A percentile compares a stretch with the other conserved stretches of the same genome.
phyloP scores from a whole-genome alignment of 495 filamentous ascomycete species.

The Pyronema domesticum region DNA sequence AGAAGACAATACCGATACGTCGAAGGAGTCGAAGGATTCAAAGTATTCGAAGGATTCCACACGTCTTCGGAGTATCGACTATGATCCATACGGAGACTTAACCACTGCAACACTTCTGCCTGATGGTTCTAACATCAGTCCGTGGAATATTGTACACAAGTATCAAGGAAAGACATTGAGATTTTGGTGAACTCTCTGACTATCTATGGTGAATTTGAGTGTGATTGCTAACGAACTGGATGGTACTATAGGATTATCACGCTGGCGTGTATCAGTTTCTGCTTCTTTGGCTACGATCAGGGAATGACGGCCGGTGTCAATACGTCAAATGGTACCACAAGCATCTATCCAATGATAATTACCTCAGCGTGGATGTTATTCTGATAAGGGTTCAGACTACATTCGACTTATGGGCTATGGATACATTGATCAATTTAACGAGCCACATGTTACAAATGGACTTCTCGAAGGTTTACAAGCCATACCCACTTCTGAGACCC shows the following conservation, averaged over 20 bases:
- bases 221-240: background rate
- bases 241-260: background rate
- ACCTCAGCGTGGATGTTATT: background rate
- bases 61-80: too few relatives aligned
- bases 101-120: too few relatives aligned
- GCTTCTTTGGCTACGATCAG: slow-evolving; percentile 50
- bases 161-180: background rate
- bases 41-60: too few relatives aligned
- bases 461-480: slow-evolving; percentile 39
- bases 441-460: slow-evolving; percentile 39
- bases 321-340: slow-evolving; percentile 28
- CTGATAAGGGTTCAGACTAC: slow-evolving; percentile 29
- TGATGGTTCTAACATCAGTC: too few relatives aligned
- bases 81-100: too few relatives aligned
- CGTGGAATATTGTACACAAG: background rate
- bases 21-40: too few relatives aligned
- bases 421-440: slow-evolving; percentile 32
- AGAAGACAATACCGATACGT: too few relatives aligned
- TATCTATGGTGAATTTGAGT: background rate
- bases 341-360: background rate
- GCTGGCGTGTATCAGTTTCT: background rate
- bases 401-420: slow-evolving; percentile 50
- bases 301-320: slow-evolving; percentile 67
- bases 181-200: background rate
- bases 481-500: background rate